These are phyloP conservation scores for Epicoccum nigrum DNA, from an alignment of 2,329 filamentous ascomycete species.

Conservation along the genomic window DNA sequence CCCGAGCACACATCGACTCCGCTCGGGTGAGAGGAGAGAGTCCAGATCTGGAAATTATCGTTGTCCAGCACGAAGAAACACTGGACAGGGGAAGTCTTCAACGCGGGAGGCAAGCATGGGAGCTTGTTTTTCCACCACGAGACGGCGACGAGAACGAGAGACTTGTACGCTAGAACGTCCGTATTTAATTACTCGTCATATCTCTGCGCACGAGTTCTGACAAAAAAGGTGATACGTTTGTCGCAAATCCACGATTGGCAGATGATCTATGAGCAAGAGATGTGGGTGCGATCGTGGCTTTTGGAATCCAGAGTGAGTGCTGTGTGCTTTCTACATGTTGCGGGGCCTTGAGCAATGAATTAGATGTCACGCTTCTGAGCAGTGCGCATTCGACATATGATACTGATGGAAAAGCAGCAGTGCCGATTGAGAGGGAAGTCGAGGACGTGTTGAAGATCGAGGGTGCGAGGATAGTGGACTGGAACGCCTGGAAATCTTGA, in stretches of 20 bases:
- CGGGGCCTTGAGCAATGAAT: conserved; percentile 10
- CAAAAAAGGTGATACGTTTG: conserved; percentile 11
- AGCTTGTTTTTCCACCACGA: conserved; percentile 13
- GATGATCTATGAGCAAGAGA: neutral
- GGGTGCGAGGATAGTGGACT: neutral
- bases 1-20: conserved; percentile 4
- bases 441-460: neutral
- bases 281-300: conserved; percentile 12
- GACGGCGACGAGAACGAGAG: conserved; percentile 4
- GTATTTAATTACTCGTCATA: conserved; percentile 8
- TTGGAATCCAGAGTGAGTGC: conserved; percentile 23
- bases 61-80: conserved; percentile 21
- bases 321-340: conserved; percentile 19
- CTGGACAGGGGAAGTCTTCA: conserved; percentile 7
- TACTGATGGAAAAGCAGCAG: conserved; percentile 1
- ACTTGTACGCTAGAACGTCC: conserved; percentile 9
- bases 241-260: conserved; percentile 9
- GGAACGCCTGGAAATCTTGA: conserved; percentile 2
- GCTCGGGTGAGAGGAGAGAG: neutral
- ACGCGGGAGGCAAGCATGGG: conserved; percentile 12
- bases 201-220: neutral
- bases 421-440: conserved; percentile 7
- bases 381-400: conserved; percentile 19
- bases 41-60: conserved; percentile 6
- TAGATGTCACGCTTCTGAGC: conserved; percentile 12